Percentiles rank a stretch among this genome's conserved stretches.
Conservation (phyloP, 306 rosid species). For the Malus domestica region ASM211411v1 NC_041791.1:1158501-1159000, state of each 20-base stretch:
- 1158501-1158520: not conserved
- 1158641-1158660: slow-evolving; percentile 40
- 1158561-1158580: slow-evolving; percentile 59
- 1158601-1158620: slow-evolving; percentile 66
- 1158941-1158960: slow-evolving; percentile 65
- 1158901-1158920: slow-evolving; percentile 62
- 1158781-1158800: slow-evolving; percentile 72
- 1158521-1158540: not conserved
- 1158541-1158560: slow-evolving; percentile 4
- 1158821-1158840: slow-evolving; percentile 55
- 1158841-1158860: slow-evolving; percentile 59
- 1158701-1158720: slow-evolving; percentile 37
- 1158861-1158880: slow-evolving; percentile 32
- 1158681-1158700: slow-evolving; percentile 40
- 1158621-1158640: slow-evolving; percentile 68
- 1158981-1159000: not conserved
- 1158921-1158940: slow-evolving; percentile 56
- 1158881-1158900: slow-evolving; percentile 57
- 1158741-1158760: slow-evolving; percentile 51
- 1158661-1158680: slow-evolving; percentile 41
- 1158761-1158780: slow-evolving; percentile 67
- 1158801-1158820: slow-evolving; percentile 54
- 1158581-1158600: slow-evolving; percentile 71
- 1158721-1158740: slow-evolving; percentile 67
- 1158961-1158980: slow-evolving; percentile 68